Base-by-base conservation (phyloP, 345 rosid species). In the Noccaea bulbosa region DNA sequence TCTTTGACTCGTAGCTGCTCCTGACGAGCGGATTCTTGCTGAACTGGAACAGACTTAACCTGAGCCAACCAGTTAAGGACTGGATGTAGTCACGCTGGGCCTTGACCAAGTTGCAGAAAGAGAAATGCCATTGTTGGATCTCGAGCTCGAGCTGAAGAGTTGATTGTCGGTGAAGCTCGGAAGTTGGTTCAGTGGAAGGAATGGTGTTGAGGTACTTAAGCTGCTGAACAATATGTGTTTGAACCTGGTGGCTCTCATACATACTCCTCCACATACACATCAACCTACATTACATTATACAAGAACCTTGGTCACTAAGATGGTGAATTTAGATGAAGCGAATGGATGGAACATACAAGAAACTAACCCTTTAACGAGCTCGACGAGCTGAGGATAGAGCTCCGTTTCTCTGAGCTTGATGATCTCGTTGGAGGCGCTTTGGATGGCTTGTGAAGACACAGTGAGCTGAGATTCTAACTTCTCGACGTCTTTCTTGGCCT, bases 251-350 rank as follows among this genome's bases (percentile, higher is more conserved):
- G 68, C 90, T 86, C 83, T 94, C 97, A 20, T 94, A 94, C 99
- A 88, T 94, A 85, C 93, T 83, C 82, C 95, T 94, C 99, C 99
- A 94, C 99, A 94, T 94, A 78, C 90, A 81, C 96, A 89, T 94
- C 75, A 83, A 71, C 54, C 98, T 93, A 61, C 76, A 70, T 57
- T 30, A 33, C 66, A 62, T 45, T 6, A 47, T 15, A 39, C 48
- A 63, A 56, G 14, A 60, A 69, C 43, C 43, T n/a, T 43, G 34
- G 8, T 50, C 69, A 67, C 15, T 1, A 20, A 46, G 57, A 53
- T 35, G 11, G 10, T 44, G 14, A 30, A 34, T 1, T 1, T 51
- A 11, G 33, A 46, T 32, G 37, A 35, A 74, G 50, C 54, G 50
- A 7, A 49, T 27, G 33, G 39, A n/a, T n/a, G n/a, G 2, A 22